Conservation (phyloP, 352 stramenopile genomes). For the Pythium diclinum region DNA sequence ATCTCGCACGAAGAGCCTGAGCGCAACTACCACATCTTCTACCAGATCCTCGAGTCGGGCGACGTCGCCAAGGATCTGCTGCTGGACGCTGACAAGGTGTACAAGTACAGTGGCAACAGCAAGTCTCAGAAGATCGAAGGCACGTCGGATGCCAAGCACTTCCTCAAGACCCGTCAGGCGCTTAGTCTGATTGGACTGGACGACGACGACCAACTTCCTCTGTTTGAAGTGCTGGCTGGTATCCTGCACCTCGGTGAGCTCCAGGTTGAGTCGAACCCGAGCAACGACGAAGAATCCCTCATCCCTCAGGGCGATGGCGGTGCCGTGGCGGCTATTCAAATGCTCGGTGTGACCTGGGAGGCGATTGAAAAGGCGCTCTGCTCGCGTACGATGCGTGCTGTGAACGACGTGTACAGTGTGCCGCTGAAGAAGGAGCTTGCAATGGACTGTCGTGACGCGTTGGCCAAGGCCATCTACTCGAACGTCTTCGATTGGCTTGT, state of each 20-base stretch:
- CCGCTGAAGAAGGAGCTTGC: conserved; percentile 59
- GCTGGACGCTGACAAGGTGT: conserved; percentile 48
- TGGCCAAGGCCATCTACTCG: conserved; percentile 93
- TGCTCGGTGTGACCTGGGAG: conserved; percentile 90
- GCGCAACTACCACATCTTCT: conserved; percentile 98
- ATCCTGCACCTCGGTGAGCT: conserved; percentile 96
- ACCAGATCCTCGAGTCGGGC: conserved; percentile 67
- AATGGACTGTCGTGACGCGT: conserved; percentile 83
- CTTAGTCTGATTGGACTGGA: conserved; percentile 82
- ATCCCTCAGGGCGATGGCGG: conserved; percentile 47
- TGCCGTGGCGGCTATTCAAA: conserved; percentile 52
- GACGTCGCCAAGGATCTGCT: conserved; percentile 43
- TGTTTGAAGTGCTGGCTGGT: conserved; percentile 92
- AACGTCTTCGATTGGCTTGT: conserved; percentile 94
- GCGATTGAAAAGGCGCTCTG: conserved; percentile 92
- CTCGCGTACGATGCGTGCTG: conserved; percentile 81
- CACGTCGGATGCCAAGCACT: conserved; percentile 75
- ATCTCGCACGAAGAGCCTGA: conserved; percentile 92
- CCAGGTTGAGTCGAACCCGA: conserved; percentile 61
- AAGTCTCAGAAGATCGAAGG: conserved; percentile 68
- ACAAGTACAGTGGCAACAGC: conserved; percentile 67
- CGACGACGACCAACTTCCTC: conserved; percentile 77
- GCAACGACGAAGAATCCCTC: conserved; percentile 77
- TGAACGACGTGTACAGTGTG: conserved; percentile 52
- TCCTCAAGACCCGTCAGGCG: conserved; percentile 71